Base-by-base conservation (phyloP, 345 rosid genomes). In the Acer campestre region DNA sequence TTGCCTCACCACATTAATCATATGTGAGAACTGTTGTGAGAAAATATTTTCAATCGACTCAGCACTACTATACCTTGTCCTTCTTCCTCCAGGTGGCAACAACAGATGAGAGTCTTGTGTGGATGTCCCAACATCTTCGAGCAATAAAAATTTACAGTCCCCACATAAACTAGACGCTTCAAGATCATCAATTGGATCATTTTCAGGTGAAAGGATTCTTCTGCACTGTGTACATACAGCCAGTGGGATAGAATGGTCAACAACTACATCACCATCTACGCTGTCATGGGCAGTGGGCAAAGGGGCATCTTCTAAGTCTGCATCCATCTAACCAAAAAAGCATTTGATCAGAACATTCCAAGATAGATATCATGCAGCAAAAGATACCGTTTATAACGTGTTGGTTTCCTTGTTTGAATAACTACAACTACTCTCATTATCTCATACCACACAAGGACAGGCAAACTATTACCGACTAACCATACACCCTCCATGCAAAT, bases 101-200 rank as follows among this genome's bases (percentile, higher is more conserved):
- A 88, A 82, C 49, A 70, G 80, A 82, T 55, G 63, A 58, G 84
- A 80, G 81, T 79, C 85, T 65, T 70, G 90, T 2, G 78, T 44
- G 17, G 94, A 88, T 55, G 84, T 85, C 79, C 83, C 90, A 71
- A 78, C 81, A 86, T 88, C 92, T 86, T 95, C 94, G 23, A 89
- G 91, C 68, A 88, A 85, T 82, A 90, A 79, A 82, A 92, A 93
- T 68, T 93, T 90, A 81, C 98, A 95, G 85, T 90, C 95, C 70
- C 90, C 90, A 40, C 98, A 95, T 35, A 90, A 77, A 80, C 77
- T 82, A 31, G 81, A 55, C 68, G 71, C 71, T 81, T 85, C 94
- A 46, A 75, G 83, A 79, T 86, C 87, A 48, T 27, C 77, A 20
- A 56, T 18, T 58, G 82, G 76, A 70, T 91, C 90, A 61, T 78